Percentiles rank a stretch among this genome's conserved stretches.
Evolutionary conservation across 2,329 filamentous ascomycete genomes (phyloP).

Genomic region (Fusarium burgessii): DNA sequence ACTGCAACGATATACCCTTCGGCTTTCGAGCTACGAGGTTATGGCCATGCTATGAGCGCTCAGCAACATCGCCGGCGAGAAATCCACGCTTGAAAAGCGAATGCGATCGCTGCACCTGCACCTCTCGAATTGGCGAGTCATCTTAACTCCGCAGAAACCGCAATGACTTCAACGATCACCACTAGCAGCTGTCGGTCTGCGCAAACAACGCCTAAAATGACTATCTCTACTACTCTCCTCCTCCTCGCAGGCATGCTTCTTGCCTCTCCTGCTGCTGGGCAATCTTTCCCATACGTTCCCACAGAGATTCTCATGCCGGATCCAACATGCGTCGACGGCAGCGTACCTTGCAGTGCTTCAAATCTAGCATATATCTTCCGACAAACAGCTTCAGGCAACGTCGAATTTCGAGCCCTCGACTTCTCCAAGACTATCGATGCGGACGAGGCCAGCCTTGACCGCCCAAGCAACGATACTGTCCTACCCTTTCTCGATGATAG

Average conservation of each 20-base stretch:
- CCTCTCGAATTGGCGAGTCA: constrained; percentile 9
- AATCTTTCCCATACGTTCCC: constrained; percentile 79
- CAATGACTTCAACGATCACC: constrained; percentile 17
- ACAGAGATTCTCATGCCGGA: constrained; percentile 75
- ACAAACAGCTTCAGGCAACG: constrained; percentile 58
- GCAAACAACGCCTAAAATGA: constrained; percentile 16
- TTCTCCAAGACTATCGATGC: constrained; percentile 67
- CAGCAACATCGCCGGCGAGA: constrained; percentile 28
- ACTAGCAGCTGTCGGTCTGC: constrained; percentile 10
- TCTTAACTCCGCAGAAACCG: constrained; percentile 7
- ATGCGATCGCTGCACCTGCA: not conserved
- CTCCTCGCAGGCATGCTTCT: constrained; percentile 17
- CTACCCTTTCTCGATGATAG: constrained; percentile 72
- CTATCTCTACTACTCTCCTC: constrained; percentile 18
- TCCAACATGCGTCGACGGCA: constrained; percentile 56
- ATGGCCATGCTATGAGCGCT: constrained; percentile 33
- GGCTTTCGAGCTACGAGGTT: constrained; percentile 28
- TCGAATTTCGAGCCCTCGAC: constrained; percentile 73
- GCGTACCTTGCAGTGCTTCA: constrained; percentile 49
- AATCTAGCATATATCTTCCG: constrained; percentile 78
- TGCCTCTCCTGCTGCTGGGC: constrained; percentile 50
- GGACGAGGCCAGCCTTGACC: constrained; percentile 59
- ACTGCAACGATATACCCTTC: not conserved
- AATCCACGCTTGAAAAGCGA: constrained; percentile 19
- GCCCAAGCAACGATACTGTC: constrained; percentile 61